Percentiles rank a stretch among this genome's conserved stretches.
Conservation (phyloP, 164 flowering plant genomes). For the Chloranthus sessilifolius region DNA sequence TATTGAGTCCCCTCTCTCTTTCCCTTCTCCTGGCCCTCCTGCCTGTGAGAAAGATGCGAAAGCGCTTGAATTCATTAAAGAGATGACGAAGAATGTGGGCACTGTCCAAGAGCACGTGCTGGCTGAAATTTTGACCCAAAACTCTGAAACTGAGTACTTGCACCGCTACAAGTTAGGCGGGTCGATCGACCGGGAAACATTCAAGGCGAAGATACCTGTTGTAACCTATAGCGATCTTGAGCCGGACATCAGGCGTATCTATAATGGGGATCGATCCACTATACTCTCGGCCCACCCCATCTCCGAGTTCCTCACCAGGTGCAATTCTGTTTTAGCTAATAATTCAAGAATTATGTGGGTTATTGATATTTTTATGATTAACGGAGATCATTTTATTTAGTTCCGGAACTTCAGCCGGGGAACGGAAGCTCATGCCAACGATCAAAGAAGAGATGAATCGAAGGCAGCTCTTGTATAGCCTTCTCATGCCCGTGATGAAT, state of each 20-base stretch:
- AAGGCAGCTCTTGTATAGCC: constrained; percentile 54
- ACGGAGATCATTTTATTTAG: constrained; percentile 29
- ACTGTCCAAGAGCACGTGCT: constrained; percentile 50
- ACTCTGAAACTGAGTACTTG: constrained; percentile 61
- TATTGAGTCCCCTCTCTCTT: constrained; percentile 16
- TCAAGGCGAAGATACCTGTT: constrained; percentile 55
- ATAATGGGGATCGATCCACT: constrained; percentile 63
- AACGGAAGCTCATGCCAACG: constrained; percentile 78
- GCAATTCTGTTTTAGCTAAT: not conserved
- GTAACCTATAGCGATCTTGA: constrained; percentile 63
- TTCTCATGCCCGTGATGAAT: constrained; percentile 87
- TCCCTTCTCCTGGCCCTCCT: constrained; percentile 26
- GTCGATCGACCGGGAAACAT: constrained; percentile 45
- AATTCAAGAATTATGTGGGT: not conserved
- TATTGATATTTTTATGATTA: constrained; percentile 3
- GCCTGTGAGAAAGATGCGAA: constrained; percentile 45
- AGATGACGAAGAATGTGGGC: constrained; percentile 50
- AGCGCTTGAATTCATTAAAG: constrained; percentile 60
- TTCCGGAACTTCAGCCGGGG: constrained; percentile 87
- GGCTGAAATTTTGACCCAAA: constrained; percentile 43
- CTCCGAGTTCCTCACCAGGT: constrained; percentile 85
- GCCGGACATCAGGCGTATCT: constrained; percentile 65
- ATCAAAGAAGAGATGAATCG: constrained; percentile 63
- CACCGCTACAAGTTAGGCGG: constrained; percentile 31
- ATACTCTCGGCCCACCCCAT: constrained; percentile 59